Base-by-base conservation (phyloP, 768 basidiomycete species). In the Podaxis sp. region DNA sequence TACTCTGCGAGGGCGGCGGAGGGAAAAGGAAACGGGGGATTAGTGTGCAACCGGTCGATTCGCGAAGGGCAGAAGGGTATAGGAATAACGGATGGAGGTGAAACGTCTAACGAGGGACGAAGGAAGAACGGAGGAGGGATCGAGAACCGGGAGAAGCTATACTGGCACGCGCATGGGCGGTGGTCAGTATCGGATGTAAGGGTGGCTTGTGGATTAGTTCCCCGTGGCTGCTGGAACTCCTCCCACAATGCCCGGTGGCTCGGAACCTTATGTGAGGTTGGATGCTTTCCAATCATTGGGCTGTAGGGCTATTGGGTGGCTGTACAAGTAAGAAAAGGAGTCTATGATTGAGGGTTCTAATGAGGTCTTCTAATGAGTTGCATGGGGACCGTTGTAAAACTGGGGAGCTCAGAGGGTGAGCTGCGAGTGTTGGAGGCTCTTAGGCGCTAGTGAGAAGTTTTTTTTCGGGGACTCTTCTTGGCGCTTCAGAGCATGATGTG, bases 351-450 rank as follows among this genome's bases (percentile, higher is more conserved):
- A 26, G 42, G 26, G 52, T 61, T 61, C 59, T 61, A 61, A 61
- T 54, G 40, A 61, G 59, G 24, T 54, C 59, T 61, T 61, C 59
- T 61, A 61, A 61, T 61, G 52, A 54, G 52, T 46, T 33, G 24
- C 7, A 17, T n/a, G 44, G 17, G n/a, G 2, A 17, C 15, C 19
- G 7, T 19, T 19, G 7, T 15, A 19, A 46, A 46, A 9, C 19
- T 46, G 44, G 1, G 7, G 44, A 15, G 19, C 44, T 22, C 44
- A 46, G 19, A n/a, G n/a, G n/a, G 44, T 46, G 44, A 19, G 44
- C 17, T 46, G 19, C 44, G n/a, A 15, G 15, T 46, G 17, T 17
- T n/a, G 44, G 19, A 19, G 17, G 44, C 17, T 46, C 44, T 46
- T 46, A 19, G 44, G 7, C 2, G 44, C n/a, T 46, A 7, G 44